phyloP scores from a whole-genome alignment of 225 moss, liverwort and hornwort genomes.

The Antitrichia curtipendula region DNA sequence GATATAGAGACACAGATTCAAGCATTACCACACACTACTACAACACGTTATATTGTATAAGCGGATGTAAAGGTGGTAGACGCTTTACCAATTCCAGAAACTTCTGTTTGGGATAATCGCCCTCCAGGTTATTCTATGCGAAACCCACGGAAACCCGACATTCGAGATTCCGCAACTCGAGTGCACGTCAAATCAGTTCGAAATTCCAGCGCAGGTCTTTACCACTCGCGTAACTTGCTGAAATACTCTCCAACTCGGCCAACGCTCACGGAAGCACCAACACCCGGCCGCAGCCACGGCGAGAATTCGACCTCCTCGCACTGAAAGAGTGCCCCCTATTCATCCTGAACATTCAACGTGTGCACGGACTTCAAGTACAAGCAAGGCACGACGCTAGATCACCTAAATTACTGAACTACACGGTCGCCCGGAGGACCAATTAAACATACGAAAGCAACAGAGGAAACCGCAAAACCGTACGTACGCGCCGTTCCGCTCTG shows the following conservation, averaged over 20 bases:
- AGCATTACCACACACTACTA: background rate
- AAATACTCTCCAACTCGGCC: background rate
- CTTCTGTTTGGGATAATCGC: background rate
- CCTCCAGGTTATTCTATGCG: background rate
- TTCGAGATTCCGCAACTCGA: too few relatives aligned
- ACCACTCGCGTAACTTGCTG: background rate
- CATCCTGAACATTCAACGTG: background rate
- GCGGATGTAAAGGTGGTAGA: background rate
- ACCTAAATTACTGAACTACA: background rate
- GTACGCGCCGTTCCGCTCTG: background rate
- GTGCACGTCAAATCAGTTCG: background rate
- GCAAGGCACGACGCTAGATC: background rate
- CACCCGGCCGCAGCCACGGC: background rate
- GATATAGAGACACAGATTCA: background rate
- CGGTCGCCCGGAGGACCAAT: background rate
- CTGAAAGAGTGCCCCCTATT: background rate
- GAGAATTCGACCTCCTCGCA: background rate
- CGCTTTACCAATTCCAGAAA: background rate
- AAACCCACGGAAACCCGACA: background rate
- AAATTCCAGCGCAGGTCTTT: background rate
- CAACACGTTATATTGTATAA: background rate
- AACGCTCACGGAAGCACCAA: background rate
- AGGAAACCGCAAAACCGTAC: background rate
- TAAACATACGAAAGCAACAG: background rate
- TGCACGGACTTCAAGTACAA: background rate